A percentile compares a stretch with the other conserved stretches of the same genome.
These are phyloP conservation scores for Rhynchosporium agropyri DNA, from an alignment of 2,329 filamentous ascomycete species.

Conservation along the genomic window DNA sequence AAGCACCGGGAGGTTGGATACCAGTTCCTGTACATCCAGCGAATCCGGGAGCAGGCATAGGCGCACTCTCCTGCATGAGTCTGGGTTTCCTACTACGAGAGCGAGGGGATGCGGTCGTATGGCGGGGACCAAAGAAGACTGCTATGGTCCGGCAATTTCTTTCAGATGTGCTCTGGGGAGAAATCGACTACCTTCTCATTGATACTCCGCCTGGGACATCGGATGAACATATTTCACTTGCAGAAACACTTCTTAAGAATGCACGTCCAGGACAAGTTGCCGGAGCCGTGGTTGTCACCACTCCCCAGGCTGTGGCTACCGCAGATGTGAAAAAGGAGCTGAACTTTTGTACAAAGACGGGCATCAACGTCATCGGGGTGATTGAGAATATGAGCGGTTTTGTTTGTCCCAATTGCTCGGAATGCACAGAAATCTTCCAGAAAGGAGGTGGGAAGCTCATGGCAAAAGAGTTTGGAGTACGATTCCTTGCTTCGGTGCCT, in stretches of 20 bases:
- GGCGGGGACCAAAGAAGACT: slow-evolving; percentile 97
- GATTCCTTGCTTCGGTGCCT: slow-evolving; percentile 83
- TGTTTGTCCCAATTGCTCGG: slow-evolving; percentile 76
- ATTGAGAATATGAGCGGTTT: slow-evolving; percentile 97
- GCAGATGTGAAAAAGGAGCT: slow-evolving; percentile 89
- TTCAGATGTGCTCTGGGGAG: slow-evolving; percentile 84
- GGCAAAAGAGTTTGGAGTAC: slow-evolving; percentile 82
- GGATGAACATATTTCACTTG: slow-evolving; percentile 95
- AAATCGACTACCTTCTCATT: slow-evolving; percentile 88
- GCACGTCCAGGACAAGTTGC: slow-evolving; percentile 69
- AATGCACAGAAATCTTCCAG: slow-evolving; percentile 92
- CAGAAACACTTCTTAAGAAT: slow-evolving; percentile 75
- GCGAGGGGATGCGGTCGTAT: slow-evolving; percentile 90
- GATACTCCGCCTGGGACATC: slow-evolving; percentile 96
- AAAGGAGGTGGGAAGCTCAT: slow-evolving; percentile 88
- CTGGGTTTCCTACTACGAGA: slow-evolving; percentile 85
- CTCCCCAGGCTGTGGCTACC: slow-evolving; percentile 90
- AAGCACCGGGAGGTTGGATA: slow-evolving; percentile 89
- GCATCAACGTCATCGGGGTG: slow-evolving; percentile 85
- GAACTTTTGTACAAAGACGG: slow-evolving; percentile 80
- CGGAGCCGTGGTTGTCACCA: slow-evolving; percentile 93
- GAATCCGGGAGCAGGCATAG: slow-evolving; percentile 54
- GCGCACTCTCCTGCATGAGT: slow-evolving; percentile 82
- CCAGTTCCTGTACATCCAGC: slow-evolving; percentile 81
- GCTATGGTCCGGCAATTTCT: slow-evolving; percentile 98